Base-by-base conservation (phyloP, 768 basidiomycete genomes). In the Mrakia gelida region DNA sequence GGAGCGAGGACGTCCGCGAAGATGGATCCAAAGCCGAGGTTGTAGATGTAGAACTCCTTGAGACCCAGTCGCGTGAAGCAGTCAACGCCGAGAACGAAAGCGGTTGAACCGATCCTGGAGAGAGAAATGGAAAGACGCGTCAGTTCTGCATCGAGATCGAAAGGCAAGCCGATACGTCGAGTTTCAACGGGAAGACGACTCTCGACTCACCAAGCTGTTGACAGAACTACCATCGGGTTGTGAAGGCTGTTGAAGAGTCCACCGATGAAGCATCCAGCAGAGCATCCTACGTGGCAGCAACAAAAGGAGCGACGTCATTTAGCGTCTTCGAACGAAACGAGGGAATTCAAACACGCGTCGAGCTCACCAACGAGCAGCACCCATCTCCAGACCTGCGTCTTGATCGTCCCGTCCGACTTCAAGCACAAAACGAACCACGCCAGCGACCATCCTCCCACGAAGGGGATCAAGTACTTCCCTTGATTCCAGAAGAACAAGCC, bases 41-140 rank as follows among this genome's bases (percentile, higher is more conserved):
- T 98, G 90, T 92, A 97, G 72, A 97, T 87, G 85, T 97, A 98
- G 85, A 97, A 97, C 93, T 97, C 95, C 86, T 98, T 98, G 74
- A 98, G 88, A 30, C 92, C 92, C 9, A 92, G 93, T 26, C 92
- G 92, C 3, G 94, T 92, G 84, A 90, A 97, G 84, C 95, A 97
- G 84, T 98, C 95, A 56, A 97, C 90, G 28, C 96, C 96, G 21
- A 98, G 87, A 76, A 73, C 68, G 84, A 97, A 91, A 0, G 94
- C 91, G 28, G 91, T 91, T 34, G 95, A 91, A 10, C 95, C 95
- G 80, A 97, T 93, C 80, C 59, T 59, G 59, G 28, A 26, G 10
- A 59, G 45, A 4, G 59, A 59, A 26, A n/a, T n/a, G 54, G n/a
- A 28, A 8, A n/a, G 59, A 59, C 54, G 26, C 21, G 54, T 59